These are phyloP conservation scores for Cordyceps pruinosa DNA, from an alignment of 2,329 filamentous ascomycete species.

Conservation along the genomic window DNA sequence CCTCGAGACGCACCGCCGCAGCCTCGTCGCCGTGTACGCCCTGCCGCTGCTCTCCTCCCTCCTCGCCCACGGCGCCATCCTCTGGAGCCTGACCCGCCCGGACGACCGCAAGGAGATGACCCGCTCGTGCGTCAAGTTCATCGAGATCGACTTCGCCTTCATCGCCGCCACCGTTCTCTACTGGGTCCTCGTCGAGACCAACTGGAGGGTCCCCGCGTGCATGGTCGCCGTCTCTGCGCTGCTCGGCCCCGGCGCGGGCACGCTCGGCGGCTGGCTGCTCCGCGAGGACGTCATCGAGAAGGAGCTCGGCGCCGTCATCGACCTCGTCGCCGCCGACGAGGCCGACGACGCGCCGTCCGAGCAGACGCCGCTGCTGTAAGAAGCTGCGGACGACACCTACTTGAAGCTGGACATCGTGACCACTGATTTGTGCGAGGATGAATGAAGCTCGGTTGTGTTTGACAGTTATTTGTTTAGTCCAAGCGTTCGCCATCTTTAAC, in stretches of 20 bases:
- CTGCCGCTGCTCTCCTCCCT: conserved; percentile 38
- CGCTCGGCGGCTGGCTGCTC: conserved; percentile 33
- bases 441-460: not conserved
- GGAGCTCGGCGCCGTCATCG: conserved; percentile 14
- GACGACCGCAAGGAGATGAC: conserved; percentile 46
- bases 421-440: not conserved
- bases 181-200: conserved; percentile 46
- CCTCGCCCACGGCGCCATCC: conserved; percentile 34
- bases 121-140: conserved; percentile 36
- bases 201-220: conserved; percentile 32
- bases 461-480: not conserved
- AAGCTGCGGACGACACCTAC: not conserved
- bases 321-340: conserved; percentile 14
- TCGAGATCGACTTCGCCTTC: conserved; percentile 41
- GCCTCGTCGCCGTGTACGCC: conserved; percentile 36
- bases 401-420: not conserved
- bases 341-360: conserved; percentile 1
- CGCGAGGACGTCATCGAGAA: conserved; percentile 30
- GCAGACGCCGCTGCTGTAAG: not conserved
- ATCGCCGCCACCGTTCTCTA: conserved; percentile 43
- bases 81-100: conserved; percentile 31
- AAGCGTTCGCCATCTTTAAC: not conserved
- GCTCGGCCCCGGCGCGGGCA: conserved; percentile 33
- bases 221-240: conserved; percentile 24
- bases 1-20: conserved; percentile 35